Evolutionary conservation across 2,329 filamentous ascomycete genomes (phyloP).

Genomic region (Leptographium galeiforme): DNA sequence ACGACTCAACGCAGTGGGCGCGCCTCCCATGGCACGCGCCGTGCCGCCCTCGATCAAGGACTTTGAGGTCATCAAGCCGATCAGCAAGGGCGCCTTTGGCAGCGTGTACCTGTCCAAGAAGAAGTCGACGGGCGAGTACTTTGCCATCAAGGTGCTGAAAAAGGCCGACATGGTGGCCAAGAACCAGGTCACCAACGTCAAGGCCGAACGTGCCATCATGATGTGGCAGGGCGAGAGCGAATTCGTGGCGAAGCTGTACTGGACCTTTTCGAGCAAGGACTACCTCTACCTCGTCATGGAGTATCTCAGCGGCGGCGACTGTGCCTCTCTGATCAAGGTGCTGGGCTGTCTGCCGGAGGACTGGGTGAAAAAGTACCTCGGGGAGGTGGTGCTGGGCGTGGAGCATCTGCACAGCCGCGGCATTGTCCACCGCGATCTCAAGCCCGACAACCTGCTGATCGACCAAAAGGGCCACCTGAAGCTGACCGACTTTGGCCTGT

Average conservation of each 20-base stretch:
- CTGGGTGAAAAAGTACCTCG: slow-evolving; percentile 96
- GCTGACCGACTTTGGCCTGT: slow-evolving; percentile 92
- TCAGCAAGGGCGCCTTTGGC: slow-evolving; percentile 96
- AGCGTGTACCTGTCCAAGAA: slow-evolving; percentile 98
- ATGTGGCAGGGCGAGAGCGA: slow-evolving; percentile 99
- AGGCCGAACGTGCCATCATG: slow-evolving; percentile 97
- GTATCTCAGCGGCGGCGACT: slow-evolving; percentile 94
- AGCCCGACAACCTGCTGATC: slow-evolving; percentile 93
- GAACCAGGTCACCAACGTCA: slow-evolving; percentile 98
- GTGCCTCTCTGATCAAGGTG: slow-evolving; percentile 89
- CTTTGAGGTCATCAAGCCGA: slow-evolving; percentile 98
- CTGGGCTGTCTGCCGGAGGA: slow-evolving; percentile 86
- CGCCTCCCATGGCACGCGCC: slow-evolving; percentile 73
- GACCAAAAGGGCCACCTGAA: slow-evolving; percentile 95
- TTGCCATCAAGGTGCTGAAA: slow-evolving; percentile 94
- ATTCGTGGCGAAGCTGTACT: slow-evolving; percentile 97
- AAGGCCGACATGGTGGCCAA: slow-evolving; percentile 99
- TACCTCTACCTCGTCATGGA: slow-evolving; percentile 99
- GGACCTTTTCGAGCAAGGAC: slow-evolving; percentile 99
- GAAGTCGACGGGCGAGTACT: slow-evolving; percentile 96
- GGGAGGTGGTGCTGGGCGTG: slow-evolving; percentile 91
- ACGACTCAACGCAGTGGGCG: slow-evolving; percentile 59
- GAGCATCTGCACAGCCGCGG: slow-evolving; percentile 89
- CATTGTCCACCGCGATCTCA: slow-evolving; percentile 92
- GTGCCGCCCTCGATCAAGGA: slow-evolving; percentile 96